A percentile compares a stretch with the other conserved stretches of the same genome.
Evolutionary conservation across 306 rosid genomes (phyloP).

Genomic region (Cicer judaicum): DNA sequence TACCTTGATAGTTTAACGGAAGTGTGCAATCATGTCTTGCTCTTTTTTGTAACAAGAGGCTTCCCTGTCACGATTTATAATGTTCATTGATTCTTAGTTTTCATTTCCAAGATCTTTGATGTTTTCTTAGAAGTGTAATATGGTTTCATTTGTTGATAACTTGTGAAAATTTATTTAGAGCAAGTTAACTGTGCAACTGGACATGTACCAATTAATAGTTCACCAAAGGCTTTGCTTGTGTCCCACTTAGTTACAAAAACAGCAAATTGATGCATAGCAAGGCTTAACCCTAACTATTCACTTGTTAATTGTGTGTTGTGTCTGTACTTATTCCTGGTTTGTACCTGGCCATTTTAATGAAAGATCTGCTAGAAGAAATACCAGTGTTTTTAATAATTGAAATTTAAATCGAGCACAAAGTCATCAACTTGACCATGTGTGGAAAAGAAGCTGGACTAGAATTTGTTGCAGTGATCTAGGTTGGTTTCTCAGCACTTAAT

Average conservation of each 20-base stretch:
- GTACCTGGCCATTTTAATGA: not conserved
- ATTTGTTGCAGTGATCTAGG: not conserved
- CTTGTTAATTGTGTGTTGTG: slow-evolving; percentile 4
- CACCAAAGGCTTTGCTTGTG: slow-evolving; percentile 6
- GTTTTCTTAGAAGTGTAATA: slow-evolving; percentile 27
- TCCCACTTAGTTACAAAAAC: not conserved
- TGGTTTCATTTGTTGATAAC: slow-evolving; percentile 29
- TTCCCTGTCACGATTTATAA: not conserved
- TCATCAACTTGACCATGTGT: slow-evolving; percentile 5
- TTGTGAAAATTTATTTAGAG: slow-evolving; percentile 14
- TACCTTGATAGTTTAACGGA: not conserved
- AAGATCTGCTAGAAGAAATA: slow-evolving; percentile 7
- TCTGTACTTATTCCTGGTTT: slow-evolving; percentile 19
- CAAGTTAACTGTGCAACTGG: slow-evolving; percentile 33
- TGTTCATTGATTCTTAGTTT: slow-evolving; percentile 12
- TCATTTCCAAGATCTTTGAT: slow-evolving; percentile 1
- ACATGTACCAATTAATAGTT: not conserved
- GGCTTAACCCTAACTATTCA: slow-evolving; percentile 17
- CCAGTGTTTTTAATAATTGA: not conserved
- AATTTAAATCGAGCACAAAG: not conserved
- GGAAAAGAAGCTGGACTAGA: not conserved
- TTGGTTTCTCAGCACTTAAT: not conserved
- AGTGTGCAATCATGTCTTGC: not conserved
- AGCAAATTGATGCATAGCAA: not conserved
- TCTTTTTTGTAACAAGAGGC: not conserved